Conservation (phyloP, 176 grass and related monocot species). For the Musa beccarii region DNA sequence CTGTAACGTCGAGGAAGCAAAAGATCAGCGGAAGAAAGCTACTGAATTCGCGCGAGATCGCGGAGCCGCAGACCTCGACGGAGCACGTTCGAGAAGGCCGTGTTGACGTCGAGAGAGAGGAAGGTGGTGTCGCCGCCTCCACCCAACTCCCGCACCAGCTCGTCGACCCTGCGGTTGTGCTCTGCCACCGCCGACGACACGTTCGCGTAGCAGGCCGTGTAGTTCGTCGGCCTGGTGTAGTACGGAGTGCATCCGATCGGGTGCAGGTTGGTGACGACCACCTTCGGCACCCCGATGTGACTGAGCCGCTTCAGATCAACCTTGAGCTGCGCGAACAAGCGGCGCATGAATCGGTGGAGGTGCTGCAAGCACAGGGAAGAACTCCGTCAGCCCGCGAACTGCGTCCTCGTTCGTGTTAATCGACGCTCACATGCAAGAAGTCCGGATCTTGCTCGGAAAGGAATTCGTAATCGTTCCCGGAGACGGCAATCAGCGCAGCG, state of each 20-base stretch:
- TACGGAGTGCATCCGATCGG: constrained; percentile 58
- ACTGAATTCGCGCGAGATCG: neutral
- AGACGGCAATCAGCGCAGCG: constrained; percentile 43
- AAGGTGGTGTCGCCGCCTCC: constrained; percentile 23
- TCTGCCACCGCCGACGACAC: constrained; percentile 36
- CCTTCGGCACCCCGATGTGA: constrained; percentile 39
- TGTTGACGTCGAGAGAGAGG: constrained; percentile 57
- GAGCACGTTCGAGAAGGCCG: constrained; percentile 28
- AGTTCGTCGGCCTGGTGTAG: constrained; percentile 40
- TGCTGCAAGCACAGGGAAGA: constrained; percentile 28
- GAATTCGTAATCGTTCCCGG: constrained; percentile 68
- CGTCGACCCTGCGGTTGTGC: constrained; percentile 44
- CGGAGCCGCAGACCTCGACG: neutral
- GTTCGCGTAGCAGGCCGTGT: constrained; percentile 35
- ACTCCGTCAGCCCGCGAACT: neutral
- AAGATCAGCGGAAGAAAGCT: neutral
- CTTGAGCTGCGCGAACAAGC: constrained; percentile 29
- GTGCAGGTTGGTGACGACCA: constrained; percentile 73
- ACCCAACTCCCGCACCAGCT: constrained; percentile 33
- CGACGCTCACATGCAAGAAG: neutral
- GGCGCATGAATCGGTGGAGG: constrained; percentile 39
- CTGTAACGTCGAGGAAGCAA: neutral
- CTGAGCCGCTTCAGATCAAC: constrained; percentile 44
- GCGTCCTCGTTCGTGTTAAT: neutral
- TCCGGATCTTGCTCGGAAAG: constrained; percentile 24